A percentile compares a stretch with the other conserved stretches of the same genome.
These are phyloP conservation scores for Termitomyces sp. DNA, from an alignment of 768 basidiomycete species.

Conservation along the genomic window DNA sequence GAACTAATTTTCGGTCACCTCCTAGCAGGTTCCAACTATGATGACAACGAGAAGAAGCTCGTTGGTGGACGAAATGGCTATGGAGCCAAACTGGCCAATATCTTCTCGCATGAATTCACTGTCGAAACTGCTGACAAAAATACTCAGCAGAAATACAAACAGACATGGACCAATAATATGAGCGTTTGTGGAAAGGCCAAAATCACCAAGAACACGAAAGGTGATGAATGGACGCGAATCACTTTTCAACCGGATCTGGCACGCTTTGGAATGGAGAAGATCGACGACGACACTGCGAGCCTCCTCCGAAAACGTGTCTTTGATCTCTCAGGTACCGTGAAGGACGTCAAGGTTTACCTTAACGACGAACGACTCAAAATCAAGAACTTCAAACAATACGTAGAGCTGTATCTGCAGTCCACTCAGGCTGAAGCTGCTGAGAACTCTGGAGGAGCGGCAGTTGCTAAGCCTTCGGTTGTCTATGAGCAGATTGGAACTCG, in stretches of 20 bases:
- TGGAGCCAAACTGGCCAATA: conserved; percentile 97
- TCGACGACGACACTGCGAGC: conserved; percentile 89
- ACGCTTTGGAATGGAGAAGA: conserved; percentile 87
- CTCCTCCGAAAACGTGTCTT: conserved; percentile 92
- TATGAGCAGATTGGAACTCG: conserved; percentile 79
- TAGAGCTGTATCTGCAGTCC: conserved; percentile 87
- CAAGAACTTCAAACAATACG: conserved; percentile 96
- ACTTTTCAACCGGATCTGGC: conserved; percentile 91
- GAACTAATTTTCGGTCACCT: conserved; percentile 97
- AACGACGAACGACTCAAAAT: conserved; percentile 91
- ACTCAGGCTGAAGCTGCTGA: conserved; percentile 68
- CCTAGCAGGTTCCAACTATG: conserved; percentile 93
- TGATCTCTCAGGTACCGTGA: conserved; percentile 95
- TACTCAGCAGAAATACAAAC: conserved; percentile 86
- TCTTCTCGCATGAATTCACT: conserved; percentile 95
- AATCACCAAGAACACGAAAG: conserved; percentile 86
- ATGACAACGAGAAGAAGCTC: conserved; percentile 98
- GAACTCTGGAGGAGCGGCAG: conserved; percentile 75
- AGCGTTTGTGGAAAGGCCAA: conserved; percentile 81
- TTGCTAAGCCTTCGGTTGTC: conserved; percentile 73
- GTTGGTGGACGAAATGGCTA: conserved; percentile 99
- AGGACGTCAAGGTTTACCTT: conserved; percentile 88
- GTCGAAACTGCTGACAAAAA: conserved; percentile 94
- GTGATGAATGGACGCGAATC: conserved; percentile 90
- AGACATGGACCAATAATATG: conserved; percentile 96